Conservation (phyloP, 257 asterid species). For the Craterostigma plantagineum region DNA sequence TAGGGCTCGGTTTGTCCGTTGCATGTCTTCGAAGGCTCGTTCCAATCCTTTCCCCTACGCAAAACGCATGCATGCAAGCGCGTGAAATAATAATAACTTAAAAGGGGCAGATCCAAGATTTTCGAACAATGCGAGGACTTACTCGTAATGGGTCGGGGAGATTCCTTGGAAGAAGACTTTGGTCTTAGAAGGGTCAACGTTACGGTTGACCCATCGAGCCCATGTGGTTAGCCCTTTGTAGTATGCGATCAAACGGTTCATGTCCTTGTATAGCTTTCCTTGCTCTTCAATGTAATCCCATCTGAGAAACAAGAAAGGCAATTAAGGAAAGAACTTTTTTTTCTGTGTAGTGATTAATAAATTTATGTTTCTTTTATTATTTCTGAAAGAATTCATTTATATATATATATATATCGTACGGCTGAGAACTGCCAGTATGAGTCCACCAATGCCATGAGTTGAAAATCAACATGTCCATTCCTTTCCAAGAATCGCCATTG, state of each 20-base stretch:
- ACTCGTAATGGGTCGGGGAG: constrained; percentile 79
- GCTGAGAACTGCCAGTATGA: constrained; percentile 18
- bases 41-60: constrained; percentile 64
- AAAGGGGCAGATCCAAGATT: too few species aligned
- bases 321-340: neutral
- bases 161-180: constrained; percentile 79
- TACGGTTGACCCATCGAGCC: constrained; percentile 69
- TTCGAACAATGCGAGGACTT: constrained; percentile 17
- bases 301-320: constrained; percentile 16
- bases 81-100: too few species aligned
- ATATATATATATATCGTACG: neutral
- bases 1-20: constrained; percentile 45
- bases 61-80: neutral
- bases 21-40: constrained; percentile 39
- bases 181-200: constrained; percentile 63
- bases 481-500: constrained; percentile 35
- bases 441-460: constrained; percentile 69
- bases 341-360: neutral
- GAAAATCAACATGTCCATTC: constrained; percentile 44
- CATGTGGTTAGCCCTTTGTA: constrained; percentile 84
- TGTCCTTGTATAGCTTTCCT: constrained; percentile 45
- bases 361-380: neutral
- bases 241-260: constrained; percentile 71
- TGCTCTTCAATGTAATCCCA: constrained; percentile 73
- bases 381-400: neutral